Evolutionary conservation across 371 early-diverging fungal genomes (phyloP).

Genomic region (Rhizopus microsporus): DNA sequence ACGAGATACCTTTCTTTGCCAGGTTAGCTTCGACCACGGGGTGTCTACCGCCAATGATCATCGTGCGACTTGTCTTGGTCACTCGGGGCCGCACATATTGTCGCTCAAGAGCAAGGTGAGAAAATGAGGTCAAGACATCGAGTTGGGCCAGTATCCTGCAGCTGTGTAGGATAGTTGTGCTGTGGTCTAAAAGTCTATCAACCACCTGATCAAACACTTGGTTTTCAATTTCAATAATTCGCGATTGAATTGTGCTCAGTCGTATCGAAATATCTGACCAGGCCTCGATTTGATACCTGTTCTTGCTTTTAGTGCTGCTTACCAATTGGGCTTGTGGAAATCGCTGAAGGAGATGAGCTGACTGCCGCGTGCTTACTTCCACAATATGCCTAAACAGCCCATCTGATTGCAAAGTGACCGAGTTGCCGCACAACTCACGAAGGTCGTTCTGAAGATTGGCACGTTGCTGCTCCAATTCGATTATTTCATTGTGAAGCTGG

Average conservation of each 20-base stretch:
- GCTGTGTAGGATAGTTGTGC: slow-evolving; percentile 50
- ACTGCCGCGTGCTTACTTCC: slow-evolving; percentile 46
- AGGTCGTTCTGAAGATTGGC: slow-evolving; percentile 28
- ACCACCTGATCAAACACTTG: slow-evolving; percentile 47
- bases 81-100: slow-evolving; percentile 64
- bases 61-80: slow-evolving; percentile 42
- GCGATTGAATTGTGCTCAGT: slow-evolving; percentile 46
- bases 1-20: slow-evolving; percentile 58
- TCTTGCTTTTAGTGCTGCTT: slow-evolving; percentile 43
- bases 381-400: slow-evolving; percentile 53
- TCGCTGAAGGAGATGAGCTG: slow-evolving; percentile 22
- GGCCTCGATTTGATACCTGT: slow-evolving; percentile 52
- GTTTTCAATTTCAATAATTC: slow-evolving; percentile 53
- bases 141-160: slow-evolving; percentile 66
- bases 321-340: slow-evolving; percentile 30
- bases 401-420: slow-evolving; percentile 34
- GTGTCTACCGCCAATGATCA: slow-evolving; percentile 76
- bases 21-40: slow-evolving; percentile 85
- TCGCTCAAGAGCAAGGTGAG: slow-evolving; percentile 53
- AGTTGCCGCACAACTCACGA: slow-evolving; percentile 38
- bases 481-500: slow-evolving; percentile 31
- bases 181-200: slow-evolving; percentile 42
- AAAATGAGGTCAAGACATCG: slow-evolving; percentile 69
- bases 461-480: slow-evolving; percentile 24
- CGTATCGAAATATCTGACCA: slow-evolving; percentile 55